phyloP scores from a whole-genome alignment of 768 basidiomycete species.

The Cystobasidium tubakii region DNA sequence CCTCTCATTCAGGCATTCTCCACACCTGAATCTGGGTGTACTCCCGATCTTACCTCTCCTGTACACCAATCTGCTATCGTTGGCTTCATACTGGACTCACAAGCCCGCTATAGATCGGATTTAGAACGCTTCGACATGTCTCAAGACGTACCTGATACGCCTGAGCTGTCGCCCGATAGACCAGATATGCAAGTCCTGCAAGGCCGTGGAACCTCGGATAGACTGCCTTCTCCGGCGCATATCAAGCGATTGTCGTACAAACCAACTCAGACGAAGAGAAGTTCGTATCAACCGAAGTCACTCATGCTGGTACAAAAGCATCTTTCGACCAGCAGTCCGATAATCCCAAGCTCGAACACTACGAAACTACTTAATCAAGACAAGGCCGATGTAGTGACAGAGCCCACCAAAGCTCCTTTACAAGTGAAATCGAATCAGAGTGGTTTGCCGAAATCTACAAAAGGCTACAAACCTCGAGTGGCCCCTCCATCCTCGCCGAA shows the following conservation, averaged over 20 bases:
- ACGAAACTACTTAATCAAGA: not conserved
- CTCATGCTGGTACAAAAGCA: slow-evolving; percentile 30
- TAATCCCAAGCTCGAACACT: not conserved
- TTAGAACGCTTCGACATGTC: not conserved
- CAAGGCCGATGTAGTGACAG: not conserved
- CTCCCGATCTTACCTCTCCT: slow-evolving; percentile 26
- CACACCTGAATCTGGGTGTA: not conserved
- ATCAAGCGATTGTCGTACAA: not conserved
- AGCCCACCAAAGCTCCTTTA: not conserved
- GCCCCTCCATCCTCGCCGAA: not conserved
- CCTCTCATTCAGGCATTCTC: not conserved
- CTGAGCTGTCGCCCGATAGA: slow-evolving; percentile 28
- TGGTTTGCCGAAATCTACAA: slow-evolving; percentile 26
- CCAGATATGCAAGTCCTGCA: not conserved
- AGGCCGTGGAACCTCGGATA: not conserved
- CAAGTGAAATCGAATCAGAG: not conserved
- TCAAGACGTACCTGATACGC: slow-evolving; percentile 23
- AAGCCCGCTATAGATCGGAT: slow-evolving; percentile 17
- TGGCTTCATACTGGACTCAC: slow-evolving; percentile 23
- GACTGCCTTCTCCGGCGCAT: not conserved
- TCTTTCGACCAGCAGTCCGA: slow-evolving; percentile 11
- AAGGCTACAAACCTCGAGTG: slow-evolving; percentile 22
- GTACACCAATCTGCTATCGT: slow-evolving; percentile 12
- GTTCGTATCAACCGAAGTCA: slow-evolving; percentile 17
- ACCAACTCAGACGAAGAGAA: not conserved